These are phyloP conservation scores for Clavispora santaluciae DNA, from an alignment of 805 yeast species.

Conservation along the genomic window DNA sequence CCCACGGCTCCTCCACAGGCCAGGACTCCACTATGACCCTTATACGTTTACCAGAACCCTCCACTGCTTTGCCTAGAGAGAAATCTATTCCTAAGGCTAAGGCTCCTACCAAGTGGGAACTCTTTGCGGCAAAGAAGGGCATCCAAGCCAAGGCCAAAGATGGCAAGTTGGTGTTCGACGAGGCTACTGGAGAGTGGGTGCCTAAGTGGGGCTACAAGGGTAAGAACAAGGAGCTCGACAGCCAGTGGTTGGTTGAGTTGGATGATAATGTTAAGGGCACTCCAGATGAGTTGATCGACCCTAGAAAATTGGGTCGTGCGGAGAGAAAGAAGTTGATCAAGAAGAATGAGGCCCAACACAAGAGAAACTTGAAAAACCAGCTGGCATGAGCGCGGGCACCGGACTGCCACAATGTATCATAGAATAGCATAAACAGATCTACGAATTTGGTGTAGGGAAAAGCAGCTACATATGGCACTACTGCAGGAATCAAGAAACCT, in stretches of 20 bases:
- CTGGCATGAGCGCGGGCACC: conserved; percentile 1
- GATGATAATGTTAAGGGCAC: conserved; percentile 61
- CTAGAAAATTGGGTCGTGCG: conserved; percentile 73
- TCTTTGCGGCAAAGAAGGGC: conserved; percentile 93
- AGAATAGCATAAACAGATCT: conserved; percentile 3
- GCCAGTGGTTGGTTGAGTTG: conserved; percentile 95
- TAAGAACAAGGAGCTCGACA: conserved; percentile 77
- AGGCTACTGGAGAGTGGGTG: conserved; percentile 89
- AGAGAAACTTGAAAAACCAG: conserved; percentile 59
- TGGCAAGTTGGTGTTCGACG: conserved; percentile 87
- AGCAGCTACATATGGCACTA: too few species aligned
- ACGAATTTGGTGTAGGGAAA: not conserved
- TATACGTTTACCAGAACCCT: conserved; percentile 79
- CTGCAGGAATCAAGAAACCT: too few species aligned
- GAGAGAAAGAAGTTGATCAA: conserved; percentile 82
- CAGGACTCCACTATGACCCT: conserved; percentile 76
- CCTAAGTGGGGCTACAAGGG: conserved; percentile 99
- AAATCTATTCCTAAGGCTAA: conserved; percentile 91
- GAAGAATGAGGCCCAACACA: conserved; percentile 81
- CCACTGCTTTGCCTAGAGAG: conserved; percentile 84
- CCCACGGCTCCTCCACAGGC: conserved; percentile 52
- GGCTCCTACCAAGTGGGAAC: conserved; percentile 94
- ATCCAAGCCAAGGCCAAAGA: conserved; percentile 84
- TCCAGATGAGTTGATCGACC: conserved; percentile 68
- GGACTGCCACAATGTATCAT: conserved; percentile 1